Evolutionary conservation across 208 protist species (phyloP), one percentile per base, ranked within the genome.

Genomic region (Trypanosoma melophagium): DNA sequence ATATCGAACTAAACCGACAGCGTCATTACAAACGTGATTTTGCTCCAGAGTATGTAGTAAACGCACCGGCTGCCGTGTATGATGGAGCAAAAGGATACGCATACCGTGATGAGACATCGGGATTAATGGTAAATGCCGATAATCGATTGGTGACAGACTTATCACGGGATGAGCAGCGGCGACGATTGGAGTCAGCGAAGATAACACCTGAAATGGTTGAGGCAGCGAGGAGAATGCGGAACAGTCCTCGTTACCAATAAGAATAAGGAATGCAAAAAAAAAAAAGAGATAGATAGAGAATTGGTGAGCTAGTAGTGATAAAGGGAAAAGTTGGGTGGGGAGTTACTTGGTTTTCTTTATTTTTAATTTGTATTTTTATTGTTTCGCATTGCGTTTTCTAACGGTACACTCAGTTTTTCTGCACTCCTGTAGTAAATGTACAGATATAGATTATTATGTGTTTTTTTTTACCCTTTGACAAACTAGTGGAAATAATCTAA

Each of bases 1-100:
- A 91, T 67, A 91, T 91, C 66, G 89, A 95, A 54, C 61, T 95
- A 17, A 95, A 95, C 50, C 80, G 89, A 7, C 86, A 85, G 63
- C 74, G 55, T 28, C 90, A 83, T 69, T 95, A 95, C 74, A 72
- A 81, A 14, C 71, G 80, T 7, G 84, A 89, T 24, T 92, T 95
- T 60, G 69, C 71, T n/a, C 89, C 89, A 5, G 76, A 77, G 54
- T 92, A 92, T 70, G 83, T 87, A 38, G 35, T 38, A 19, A 76
- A 75, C 35, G 83, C 86, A 1, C 89, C 86, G 24, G 22, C 64
- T 22, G 84, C 64, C 0, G 80, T 95, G 12, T 92, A 94, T 67
- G 89, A 94, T 57, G 89, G 89, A 12, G 58, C 79, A 12, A 80
- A 60, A 40, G 86, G 78, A 4, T 95, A 95, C 72, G 65, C 62